A percentile compares a stretch with the other conserved stretches of the same genome.
These are phyloP conservation scores for Phytophthora pisi DNA, from an alignment of 352 stramenopile genomes.

Conservation along the genomic window DNA sequence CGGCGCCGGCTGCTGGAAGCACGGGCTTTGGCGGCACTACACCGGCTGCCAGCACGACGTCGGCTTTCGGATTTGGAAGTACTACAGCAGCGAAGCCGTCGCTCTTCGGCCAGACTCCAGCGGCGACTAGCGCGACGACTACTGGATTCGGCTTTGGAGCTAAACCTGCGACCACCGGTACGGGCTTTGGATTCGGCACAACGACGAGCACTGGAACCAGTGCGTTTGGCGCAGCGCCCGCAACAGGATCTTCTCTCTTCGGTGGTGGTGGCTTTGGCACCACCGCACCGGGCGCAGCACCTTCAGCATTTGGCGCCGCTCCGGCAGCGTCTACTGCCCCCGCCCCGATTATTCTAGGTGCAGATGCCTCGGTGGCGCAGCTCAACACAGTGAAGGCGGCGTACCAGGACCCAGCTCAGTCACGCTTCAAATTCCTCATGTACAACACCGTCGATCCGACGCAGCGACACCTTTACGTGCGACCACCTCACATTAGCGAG, in stretches of 20 bases:
- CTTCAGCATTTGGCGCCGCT: slow-evolving; percentile 37
- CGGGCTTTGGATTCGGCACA: slow-evolving; percentile 36
- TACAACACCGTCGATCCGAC: slow-evolving; percentile 90
- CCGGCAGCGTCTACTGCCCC: slow-evolving; percentile 48
- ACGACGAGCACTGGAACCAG: slow-evolving; percentile 22
- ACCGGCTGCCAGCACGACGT: slow-evolving; percentile 25
- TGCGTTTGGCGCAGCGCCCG: slow-evolving; percentile 43
- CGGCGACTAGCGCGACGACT: slow-evolving; percentile 27
- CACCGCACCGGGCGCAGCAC: slow-evolving; percentile 17
- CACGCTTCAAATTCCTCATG: slow-evolving; percentile 90
- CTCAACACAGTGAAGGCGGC: slow-evolving; percentile 84
- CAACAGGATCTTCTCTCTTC: slow-evolving; percentile 36
- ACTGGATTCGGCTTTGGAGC: slow-evolving; percentile 45
- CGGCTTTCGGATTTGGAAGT: slow-evolving; percentile 44
- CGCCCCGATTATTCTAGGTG: slow-evolving; percentile 73
- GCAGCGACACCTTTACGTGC: slow-evolving; percentile 79
- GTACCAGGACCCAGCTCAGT: slow-evolving; percentile 85
- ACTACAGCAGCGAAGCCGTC: slow-evolving; percentile 48
- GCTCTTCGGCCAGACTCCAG: slow-evolving; percentile 52
- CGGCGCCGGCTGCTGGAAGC: slow-evolving; percentile 18
- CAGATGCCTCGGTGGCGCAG: slow-evolving; percentile 78
- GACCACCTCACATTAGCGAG: slow-evolving; percentile 84
- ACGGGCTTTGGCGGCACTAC: slow-evolving; percentile 45
- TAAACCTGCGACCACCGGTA: slow-evolving; percentile 14
- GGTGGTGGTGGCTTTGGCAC: slow-evolving; percentile 46